These are phyloP conservation scores for Neodidymelliopsis sp. DNA, from an alignment of 2,329 filamentous ascomycete genomes.

Conservation along the genomic window DNA sequence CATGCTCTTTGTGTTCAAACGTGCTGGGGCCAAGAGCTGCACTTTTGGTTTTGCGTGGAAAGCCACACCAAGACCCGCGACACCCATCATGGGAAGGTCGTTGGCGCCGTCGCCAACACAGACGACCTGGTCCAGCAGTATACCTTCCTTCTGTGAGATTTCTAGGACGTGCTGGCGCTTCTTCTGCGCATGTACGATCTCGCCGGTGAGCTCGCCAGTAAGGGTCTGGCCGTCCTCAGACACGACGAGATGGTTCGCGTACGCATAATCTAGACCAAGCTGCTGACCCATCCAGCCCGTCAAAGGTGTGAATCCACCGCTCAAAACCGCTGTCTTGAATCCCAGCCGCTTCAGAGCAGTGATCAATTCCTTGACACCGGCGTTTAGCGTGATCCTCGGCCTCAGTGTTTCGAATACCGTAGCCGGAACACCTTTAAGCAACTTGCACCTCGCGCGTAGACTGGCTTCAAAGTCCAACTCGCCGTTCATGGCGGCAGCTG, in stretches of 20 bases:
- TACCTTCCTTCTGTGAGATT: conserved; percentile 72
- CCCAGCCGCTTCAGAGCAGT: conserved; percentile 78
- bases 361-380: conserved; percentile 78
- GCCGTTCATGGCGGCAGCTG: conserved; percentile 91
- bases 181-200: conserved; percentile 77
- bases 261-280: conserved; percentile 85
- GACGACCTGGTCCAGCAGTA: conserved; percentile 71
- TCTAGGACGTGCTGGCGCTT: conserved; percentile 75
- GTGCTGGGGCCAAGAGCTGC: conserved; percentile 76
- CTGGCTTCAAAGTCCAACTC: conserved; percentile 91
- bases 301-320: conserved; percentile 89
- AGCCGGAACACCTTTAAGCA: conserved; percentile 81
- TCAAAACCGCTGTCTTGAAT: conserved; percentile 87
- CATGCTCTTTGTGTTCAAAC: conserved; percentile 74
- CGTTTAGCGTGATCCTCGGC: conserved; percentile 78
- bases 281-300: conserved; percentile 84
- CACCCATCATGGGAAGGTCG: conserved; percentile 79
- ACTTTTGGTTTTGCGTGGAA: conserved; percentile 87
- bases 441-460: conserved; percentile 78
- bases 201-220: conserved; percentile 75
- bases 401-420: conserved; percentile 82
- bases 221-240: conserved; percentile 62
- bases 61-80: conserved; percentile 78
- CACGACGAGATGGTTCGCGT: conserved; percentile 82
- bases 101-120: conserved; percentile 85